Evolutionary conservation across 257 asterid genomes (phyloP).

Genomic region (Nicotiana benthamiana): DNA sequence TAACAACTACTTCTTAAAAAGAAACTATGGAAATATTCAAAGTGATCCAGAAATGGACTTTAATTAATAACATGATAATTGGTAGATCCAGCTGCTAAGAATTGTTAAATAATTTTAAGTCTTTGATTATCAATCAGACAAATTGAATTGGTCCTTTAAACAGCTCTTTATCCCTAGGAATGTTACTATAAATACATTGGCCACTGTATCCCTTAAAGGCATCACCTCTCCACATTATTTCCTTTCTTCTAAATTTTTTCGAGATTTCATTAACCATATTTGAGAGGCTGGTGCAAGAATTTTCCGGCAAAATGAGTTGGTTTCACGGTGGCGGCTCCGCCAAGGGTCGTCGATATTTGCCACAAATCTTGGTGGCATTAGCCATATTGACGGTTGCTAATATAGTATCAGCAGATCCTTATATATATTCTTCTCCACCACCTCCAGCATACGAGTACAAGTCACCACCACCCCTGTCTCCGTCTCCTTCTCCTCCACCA

Average conservation of each 20-base stretch:
- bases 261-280: neutral
- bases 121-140: neutral
- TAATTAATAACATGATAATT: neutral
- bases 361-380: neutral
- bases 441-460: neutral
- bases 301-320: neutral
- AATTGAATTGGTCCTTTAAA: neutral
- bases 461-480: neutral
- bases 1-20: neutral
- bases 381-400: neutral
- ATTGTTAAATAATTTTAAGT: neutral
- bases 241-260: neutral
- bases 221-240: neutral
- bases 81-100: neutral
- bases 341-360: neutral
- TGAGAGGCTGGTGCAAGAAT: neutral
- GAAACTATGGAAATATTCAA: neutral
- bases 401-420: neutral
- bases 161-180: neutral
- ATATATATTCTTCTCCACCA: neutral
- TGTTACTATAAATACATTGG: neutral
- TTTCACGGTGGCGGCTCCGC: neutral
- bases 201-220: neutral
- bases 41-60: neutral
- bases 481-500: neutral